These are phyloP conservation scores for Plectosphaerella sp. DNA, from an alignment of 2,329 filamentous ascomycete species.

Conservation along the genomic window DNA sequence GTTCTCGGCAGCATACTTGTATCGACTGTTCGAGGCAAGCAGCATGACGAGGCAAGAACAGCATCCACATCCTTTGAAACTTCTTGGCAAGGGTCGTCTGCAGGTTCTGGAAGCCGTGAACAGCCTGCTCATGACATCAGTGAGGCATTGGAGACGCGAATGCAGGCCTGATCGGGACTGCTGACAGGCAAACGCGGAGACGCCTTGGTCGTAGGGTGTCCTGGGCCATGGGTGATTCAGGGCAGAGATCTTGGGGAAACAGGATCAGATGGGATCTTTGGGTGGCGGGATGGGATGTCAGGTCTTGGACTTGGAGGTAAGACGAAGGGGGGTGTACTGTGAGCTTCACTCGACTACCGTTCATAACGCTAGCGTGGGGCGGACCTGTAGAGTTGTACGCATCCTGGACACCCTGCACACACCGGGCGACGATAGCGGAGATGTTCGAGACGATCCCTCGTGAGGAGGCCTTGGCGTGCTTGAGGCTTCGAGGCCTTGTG, in stretches of 20 bases:
- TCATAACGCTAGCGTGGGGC: constrained; percentile 2
- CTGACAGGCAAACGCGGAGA: neutral
- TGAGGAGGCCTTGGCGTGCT: neutral
- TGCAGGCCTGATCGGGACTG: neutral
- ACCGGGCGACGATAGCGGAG: neutral
- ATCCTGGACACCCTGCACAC: neutral
- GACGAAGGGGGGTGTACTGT: neutral
- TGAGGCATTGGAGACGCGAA: neutral
- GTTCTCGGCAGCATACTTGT: neutral
- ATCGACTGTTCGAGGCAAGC: neutral
- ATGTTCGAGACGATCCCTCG: neutral
- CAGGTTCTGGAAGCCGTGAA: neutral
- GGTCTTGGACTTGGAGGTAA: neutral
- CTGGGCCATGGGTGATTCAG: neutral
- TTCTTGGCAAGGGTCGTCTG: constrained; percentile 1
- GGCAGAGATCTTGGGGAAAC: neutral
- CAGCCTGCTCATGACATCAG: neutral
- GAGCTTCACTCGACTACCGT: neutral
- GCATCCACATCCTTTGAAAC: neutral
- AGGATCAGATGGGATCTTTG: neutral
- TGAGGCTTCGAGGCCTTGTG: neutral
- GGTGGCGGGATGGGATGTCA: neutral
- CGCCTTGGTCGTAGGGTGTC: neutral
- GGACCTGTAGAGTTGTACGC: neutral
- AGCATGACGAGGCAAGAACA: neutral